Evolutionary conservation across 1,284 basidiomycete genomes (phyloP), one percentile per base, ranked within the genome.

Genomic region (Cutaneotrichosporon mucoides): DNA sequence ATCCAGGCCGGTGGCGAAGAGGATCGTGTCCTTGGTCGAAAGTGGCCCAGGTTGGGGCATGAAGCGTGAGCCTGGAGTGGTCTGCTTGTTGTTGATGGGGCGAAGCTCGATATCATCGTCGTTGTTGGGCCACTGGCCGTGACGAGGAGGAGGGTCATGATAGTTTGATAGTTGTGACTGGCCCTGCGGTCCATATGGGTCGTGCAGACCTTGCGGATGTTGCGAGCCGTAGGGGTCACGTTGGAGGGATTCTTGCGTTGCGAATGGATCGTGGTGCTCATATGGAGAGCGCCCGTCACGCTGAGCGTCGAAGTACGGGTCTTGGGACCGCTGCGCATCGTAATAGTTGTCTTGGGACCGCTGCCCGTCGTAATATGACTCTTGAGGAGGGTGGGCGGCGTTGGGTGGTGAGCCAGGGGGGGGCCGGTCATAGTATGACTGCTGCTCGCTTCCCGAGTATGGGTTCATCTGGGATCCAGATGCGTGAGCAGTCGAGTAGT

Each of bases 191-290:
- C 24, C 24, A 24, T 24, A 40, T 8, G 38, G 38, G 38, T 40
- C 38, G 38, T 9, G 9, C 9, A 12, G 9, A 12, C 38, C 12
- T 8, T 40, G 38, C 38, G 12, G 12, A 12, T 40, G 38, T 12
- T 40, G 38, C 8, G 38, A 10, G 16, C 49, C 37, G 15, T 41
- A 51, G 13, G 49, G 49, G 11, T 51, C 49, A 4, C 38, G 38
- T 11, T 41, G 15, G 6, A 16, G 6, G 6, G 44, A 46, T 6
- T 46, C 44, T 33, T 46, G 44, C n/a, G 44, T 9, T 11, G n/a
- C 16, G 11, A 46, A 46, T 6, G 44, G 44, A 71, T 89, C 90
- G 55, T 81, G 79, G 9, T 40, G 38, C 38, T 40, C 38, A 40
- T 40, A 40, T 40, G 38, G 38, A 12, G 38, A 40, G 38, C 38